Evolutionary conservation across 2,329 filamentous ascomycete genomes (phyloP), one percentile per base, ranked within the genome.

Genomic region (Hymenoscyphus linearis): DNA sequence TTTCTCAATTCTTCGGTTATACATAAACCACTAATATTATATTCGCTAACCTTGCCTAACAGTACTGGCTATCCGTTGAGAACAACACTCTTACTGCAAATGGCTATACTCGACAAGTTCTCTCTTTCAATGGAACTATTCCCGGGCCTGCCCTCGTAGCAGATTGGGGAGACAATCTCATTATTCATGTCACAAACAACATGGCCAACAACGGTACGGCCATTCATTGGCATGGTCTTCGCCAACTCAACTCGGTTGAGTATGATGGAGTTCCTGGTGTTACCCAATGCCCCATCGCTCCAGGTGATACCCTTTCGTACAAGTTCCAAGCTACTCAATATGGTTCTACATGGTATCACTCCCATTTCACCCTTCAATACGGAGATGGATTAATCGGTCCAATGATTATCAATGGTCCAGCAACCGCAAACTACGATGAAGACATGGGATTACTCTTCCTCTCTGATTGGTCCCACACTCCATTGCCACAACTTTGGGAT

Each of bases 231-330:
- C 81, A 83, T 63, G 80, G 80, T 35, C 69, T 82, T 12, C 70
- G 78, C 25, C 77, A 80, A 64, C 66, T 77, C 7, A 71, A 74
- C 54, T 75, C 27, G 69, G 71, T 47, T 27, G 69, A 78, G 52
- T 72, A 74, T 65, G 69, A 71, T 50, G 69, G 69, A 26, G 69
- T 77, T 4, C 75, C 75, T 26, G 77, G 79, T 31, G 70, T 83
- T 26, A 82, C 81, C 12, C 86, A 91, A 71, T 91, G 88, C 65
- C 87, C 88, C 1, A 84, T 90, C 62, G 76, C 85, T 4, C 86
- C 87, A 0, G 83, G 82, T 26, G 67, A 76, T 16, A 72, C 69
- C 7, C 71, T 73, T 60, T 78, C 74, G 4, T 79, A 79, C 66
- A 74, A 66, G n/a, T 72, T 70, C 44, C 66, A 67, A 62, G 70